A percentile compares a stretch with the other conserved stretches of the same genome.
phyloP scores from a whole-genome alignment of 2,329 filamentous ascomycete genomes.

The Ophiostoma pallidulum region DNA sequence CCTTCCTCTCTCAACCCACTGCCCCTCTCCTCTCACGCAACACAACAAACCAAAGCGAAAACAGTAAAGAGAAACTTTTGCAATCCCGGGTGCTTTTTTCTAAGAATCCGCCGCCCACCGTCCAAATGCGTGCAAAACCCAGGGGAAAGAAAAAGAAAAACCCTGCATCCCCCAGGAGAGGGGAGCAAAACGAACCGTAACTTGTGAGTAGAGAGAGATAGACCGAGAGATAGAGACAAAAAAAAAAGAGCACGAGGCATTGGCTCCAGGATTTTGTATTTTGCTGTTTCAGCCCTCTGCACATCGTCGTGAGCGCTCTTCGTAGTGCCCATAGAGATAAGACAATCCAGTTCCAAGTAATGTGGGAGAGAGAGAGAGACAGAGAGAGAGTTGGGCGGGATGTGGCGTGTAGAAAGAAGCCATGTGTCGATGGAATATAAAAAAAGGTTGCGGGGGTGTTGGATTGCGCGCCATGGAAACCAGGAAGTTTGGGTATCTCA shows the following conservation, averaged over 20 bases:
- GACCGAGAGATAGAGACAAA: background rate
- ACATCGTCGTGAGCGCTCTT: constrained; percentile 4
- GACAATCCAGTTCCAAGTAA: constrained; percentile 7
- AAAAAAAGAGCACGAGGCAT: background rate
- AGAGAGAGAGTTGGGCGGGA: too few relatives aligned
- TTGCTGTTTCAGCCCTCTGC: background rate
- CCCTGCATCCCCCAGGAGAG: background rate
- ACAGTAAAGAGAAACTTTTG: background rate
- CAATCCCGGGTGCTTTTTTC: constrained; percentile 1
- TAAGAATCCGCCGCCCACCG: constrained; percentile 5
- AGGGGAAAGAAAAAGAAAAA: background rate
- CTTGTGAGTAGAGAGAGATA: too few relatives aligned
- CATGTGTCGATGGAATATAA: too few relatives aligned
- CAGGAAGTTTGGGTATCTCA: constrained; percentile 13
- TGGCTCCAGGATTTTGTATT: constrained; percentile 1
- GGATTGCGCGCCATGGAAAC: constrained; percentile 11
- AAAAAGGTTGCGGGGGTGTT: background rate
- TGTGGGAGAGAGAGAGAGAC: too few relatives aligned
- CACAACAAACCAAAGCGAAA: background rate
- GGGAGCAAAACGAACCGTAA: background rate
- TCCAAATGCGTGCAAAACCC: background rate
- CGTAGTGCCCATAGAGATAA: background rate
- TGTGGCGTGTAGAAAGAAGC: too few relatives aligned
- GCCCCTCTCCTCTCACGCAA: background rate
- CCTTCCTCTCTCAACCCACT: too few relatives aligned